Conservation (phyloP, 257 asterid species). For the Fraxinus pennsylvanica region DNA sequence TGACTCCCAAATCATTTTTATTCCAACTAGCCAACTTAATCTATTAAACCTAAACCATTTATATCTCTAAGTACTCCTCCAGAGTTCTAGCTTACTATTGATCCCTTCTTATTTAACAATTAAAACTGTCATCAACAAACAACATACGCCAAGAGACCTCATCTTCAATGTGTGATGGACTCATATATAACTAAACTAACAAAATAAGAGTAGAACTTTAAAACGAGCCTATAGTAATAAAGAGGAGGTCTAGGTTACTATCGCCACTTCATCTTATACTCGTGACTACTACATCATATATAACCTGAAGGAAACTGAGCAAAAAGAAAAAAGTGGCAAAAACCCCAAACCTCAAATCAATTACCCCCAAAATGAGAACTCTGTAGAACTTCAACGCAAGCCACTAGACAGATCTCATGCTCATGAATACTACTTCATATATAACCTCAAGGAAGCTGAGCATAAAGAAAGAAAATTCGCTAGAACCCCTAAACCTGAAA, state of each 20-base stretch:
- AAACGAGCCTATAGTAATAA: too few relatives aligned
- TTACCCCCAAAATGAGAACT: neutral
- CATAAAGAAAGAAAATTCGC: neutral
- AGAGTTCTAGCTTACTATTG: too few relatives aligned
- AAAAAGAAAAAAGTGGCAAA: neutral
- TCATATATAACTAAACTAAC: too few relatives aligned
- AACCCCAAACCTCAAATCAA: neutral
- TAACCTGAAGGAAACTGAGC: neutral
- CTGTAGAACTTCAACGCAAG: neutral
- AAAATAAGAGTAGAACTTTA: neutral
- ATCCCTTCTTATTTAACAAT: too few relatives aligned
- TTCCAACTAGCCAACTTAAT: too few relatives aligned
- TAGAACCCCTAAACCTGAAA: neutral
- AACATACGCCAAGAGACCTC: too few relatives aligned
- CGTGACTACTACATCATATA: neutral
- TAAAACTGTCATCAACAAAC: too few relatives aligned
- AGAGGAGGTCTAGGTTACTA: too few relatives aligned
- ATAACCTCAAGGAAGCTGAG: neutral
- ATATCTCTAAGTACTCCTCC: too few relatives aligned
- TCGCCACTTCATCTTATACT: neutral
- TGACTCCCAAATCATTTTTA: too few relatives aligned
- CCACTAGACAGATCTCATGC: neutral
- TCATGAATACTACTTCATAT: neutral
- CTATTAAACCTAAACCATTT: too few relatives aligned
- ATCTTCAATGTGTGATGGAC: too few relatives aligned